These are phyloP conservation scores for Arabidopsis suecica DNA, from an alignment of 345 rosid species.

Conservation along the genomic window DNA sequence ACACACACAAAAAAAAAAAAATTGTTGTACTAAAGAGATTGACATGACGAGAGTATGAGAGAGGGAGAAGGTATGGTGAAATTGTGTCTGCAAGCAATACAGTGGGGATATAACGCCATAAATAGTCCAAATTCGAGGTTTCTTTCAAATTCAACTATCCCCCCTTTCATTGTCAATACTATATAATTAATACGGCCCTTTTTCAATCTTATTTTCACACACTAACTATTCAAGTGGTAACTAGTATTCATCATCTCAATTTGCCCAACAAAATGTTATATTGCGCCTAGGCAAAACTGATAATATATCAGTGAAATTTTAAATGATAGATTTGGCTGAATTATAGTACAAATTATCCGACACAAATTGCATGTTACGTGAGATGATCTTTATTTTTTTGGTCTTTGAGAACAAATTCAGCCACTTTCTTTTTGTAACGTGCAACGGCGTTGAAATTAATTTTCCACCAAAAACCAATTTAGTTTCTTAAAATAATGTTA, in stretches of 20 bases:
- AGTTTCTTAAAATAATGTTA: too few relatives aligned
- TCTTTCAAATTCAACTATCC: slow-evolving; percentile 38
- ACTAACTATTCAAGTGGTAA: slow-evolving; percentile 12
- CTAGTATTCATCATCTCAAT: neutral
- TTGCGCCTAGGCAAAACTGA: neutral
- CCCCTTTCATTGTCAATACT: slow-evolving; percentile 25
- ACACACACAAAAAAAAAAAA: neutral
- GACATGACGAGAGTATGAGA: slow-evolving; percentile 20
- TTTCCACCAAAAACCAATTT: too few relatives aligned
- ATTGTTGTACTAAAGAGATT: neutral
- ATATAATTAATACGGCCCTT: slow-evolving; percentile 12
- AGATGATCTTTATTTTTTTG: neutral
- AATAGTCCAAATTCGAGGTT: slow-evolving; percentile 43
- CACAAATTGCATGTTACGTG: neutral
- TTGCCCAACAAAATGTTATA: neutral
- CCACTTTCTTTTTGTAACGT: neutral
- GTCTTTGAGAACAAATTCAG: neutral
- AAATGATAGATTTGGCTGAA: neutral
- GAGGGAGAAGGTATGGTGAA: slow-evolving; percentile 40
- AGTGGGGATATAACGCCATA: slow-evolving; percentile 28
- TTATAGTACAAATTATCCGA: neutral
- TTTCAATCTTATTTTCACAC: neutral
- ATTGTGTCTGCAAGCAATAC: slow-evolving; percentile 41
- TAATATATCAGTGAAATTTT: neutral
- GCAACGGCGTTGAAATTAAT: neutral